phyloP scores from a whole-genome alignment of 805 yeast genomes.

The Myxozyma geophila region DNA sequence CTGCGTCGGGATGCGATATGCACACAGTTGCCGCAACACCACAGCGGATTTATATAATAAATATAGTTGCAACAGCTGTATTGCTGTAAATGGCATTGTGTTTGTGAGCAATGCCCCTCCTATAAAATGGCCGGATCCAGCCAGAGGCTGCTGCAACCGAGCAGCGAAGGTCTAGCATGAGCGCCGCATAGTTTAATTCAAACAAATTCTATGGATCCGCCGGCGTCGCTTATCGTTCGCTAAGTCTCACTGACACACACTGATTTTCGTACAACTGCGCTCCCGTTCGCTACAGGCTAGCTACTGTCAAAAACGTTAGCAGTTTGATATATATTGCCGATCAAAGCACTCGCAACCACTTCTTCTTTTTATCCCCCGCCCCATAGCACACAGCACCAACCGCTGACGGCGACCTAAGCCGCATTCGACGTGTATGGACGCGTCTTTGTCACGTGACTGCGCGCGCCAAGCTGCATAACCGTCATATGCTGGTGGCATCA shows the following conservation, averaged over 20 bases:
- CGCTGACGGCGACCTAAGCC: background rate
- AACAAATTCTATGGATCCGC: background rate
- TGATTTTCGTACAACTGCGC: too few species aligned
- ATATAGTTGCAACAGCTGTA: too few species aligned
- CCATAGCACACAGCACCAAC: too few species aligned
- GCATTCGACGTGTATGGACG: slow-evolving; percentile 2
- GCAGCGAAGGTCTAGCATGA: background rate
- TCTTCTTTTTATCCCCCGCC: too few species aligned
- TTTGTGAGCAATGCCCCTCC: background rate
- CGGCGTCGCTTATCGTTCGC: background rate
- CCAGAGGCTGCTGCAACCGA: background rate
- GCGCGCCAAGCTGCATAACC: slow-evolving; percentile 13
- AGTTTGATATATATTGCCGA: too few species aligned
- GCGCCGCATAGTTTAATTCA: background rate
- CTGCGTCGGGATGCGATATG: too few species aligned
- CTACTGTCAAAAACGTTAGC: background rate
- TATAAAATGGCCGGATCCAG: background rate
- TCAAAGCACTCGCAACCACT: too few species aligned
- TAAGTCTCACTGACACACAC: background rate
- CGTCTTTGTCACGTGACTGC: slow-evolving; percentile 9
- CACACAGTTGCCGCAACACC: too few species aligned
- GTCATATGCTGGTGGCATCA: background rate
- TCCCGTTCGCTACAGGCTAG: background rate
- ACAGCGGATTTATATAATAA: too few species aligned
- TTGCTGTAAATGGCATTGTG: too few species aligned